phyloP scores from a whole-genome alignment of 83 land plant species.

The Picea abies region DNA sequence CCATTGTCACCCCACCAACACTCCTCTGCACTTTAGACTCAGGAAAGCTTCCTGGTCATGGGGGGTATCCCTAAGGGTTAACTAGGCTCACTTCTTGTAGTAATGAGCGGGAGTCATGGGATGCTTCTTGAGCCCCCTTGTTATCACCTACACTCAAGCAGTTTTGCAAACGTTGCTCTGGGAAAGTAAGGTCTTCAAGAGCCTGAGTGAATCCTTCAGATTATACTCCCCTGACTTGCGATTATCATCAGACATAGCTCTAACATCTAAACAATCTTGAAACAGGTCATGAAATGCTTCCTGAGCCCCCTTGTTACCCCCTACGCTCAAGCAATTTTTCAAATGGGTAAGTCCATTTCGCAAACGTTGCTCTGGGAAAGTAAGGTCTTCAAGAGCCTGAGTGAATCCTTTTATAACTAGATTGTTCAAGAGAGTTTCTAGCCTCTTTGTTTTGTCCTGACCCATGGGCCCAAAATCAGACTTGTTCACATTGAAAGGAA shows the following conservation, averaged over 20 bases:
- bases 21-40: too few species aligned
- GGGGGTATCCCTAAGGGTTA: too few species aligned
- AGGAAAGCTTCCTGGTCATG: too few species aligned
- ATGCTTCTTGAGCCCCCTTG: constrained; percentile 27
- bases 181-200: constrained; percentile 54
- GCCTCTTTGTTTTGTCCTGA: constrained; percentile 20
- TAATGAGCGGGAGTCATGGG: too few species aligned
- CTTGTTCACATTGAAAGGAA: constrained; percentile 51
- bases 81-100: too few species aligned
- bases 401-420: constrained; percentile 37
- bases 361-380: constrained; percentile 55
- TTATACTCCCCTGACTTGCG: constrained; percentile 55
- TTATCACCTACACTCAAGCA: constrained; percentile 28
- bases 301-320: constrained; percentile 31
- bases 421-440: constrained; percentile 23
- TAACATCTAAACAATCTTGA: constrained; percentile 46
- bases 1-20: too few species aligned
- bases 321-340: constrained; percentile 22
- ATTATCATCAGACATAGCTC: constrained; percentile 26
- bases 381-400: constrained; percentile 47
- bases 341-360: constrained; percentile 37
- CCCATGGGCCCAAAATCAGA: constrained; percentile 38
- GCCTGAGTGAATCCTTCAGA: constrained; percentile 41
- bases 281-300: constrained; percentile 23
- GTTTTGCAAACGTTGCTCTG: constrained; percentile 43